Evolutionary conservation across 2,329 filamentous ascomycete species (phyloP).

Genomic region (Pseudogymnoascus sp.): DNA sequence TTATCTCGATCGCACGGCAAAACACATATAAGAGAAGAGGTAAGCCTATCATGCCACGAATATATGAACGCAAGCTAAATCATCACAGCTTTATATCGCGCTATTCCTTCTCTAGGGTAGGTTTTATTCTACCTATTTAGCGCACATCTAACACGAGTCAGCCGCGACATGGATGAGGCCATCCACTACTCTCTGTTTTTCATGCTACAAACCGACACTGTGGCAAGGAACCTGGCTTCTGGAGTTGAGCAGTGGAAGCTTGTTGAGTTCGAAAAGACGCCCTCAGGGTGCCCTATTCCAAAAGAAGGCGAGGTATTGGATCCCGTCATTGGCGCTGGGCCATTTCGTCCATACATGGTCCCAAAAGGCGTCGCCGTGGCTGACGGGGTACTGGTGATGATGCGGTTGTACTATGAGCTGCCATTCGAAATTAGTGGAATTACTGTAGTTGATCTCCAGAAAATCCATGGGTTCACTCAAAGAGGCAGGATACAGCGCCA

Average conservation of each 20-base stretch:
- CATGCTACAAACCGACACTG: neutral
- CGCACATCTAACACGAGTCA: neutral
- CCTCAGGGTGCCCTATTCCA: neutral
- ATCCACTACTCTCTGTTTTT: neutral
- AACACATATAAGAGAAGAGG: neutral
- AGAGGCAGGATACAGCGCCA: neutral
- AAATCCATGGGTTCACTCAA: neutral
- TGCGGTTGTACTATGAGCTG: neutral
- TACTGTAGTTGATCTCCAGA: neutral
- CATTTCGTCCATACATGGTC: neutral
- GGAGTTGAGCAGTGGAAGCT: neutral
- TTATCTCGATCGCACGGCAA: neutral
- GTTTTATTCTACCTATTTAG: neutral
- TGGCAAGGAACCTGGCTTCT: neutral
- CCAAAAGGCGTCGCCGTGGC: neutral
- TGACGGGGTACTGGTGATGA: neutral
- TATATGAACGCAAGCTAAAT: neutral
- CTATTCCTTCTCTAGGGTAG: neutral
- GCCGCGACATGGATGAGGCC: neutral
- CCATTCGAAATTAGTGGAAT: neutral
- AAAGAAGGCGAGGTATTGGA: neutral
- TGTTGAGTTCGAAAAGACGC: neutral
- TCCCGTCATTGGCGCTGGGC: neutral
- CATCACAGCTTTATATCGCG: neutral
- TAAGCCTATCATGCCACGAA: neutral